phyloP scores from a whole-genome alignment of 2,329 filamentous ascomycete species.

The Monosporascus ibericus region DNA sequence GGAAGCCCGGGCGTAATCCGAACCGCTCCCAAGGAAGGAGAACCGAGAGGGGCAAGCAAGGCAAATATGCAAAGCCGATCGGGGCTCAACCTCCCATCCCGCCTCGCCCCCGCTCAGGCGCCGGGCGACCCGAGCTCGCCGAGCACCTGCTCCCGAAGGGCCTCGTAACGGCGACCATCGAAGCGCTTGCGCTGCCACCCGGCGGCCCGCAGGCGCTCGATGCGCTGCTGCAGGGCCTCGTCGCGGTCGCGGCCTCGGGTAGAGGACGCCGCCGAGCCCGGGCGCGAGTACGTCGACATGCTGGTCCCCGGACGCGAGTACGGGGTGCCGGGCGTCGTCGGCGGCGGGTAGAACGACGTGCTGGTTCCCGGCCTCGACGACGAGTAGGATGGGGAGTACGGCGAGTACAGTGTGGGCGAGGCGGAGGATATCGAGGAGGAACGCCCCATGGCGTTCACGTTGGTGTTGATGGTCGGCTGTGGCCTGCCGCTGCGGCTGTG shows the following conservation, averaged over 20 bases:
- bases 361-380: neutral
- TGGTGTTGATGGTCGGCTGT: too few relatives aligned
- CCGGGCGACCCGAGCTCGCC: constrained; percentile 35
- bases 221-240: constrained; percentile 37
- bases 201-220: constrained; percentile 46
- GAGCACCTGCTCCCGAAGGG: constrained; percentile 44
- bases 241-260: constrained; percentile 12
- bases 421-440: too few relatives aligned
- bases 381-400: neutral
- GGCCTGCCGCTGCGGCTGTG: too few relatives aligned
- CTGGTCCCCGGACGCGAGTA: neutral
- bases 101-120: too few relatives aligned
- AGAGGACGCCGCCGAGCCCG: constrained; percentile 9
- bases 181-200: constrained; percentile 54
- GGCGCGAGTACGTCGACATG: constrained; percentile 1
- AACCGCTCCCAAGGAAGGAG: neutral
- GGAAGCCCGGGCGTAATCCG: neutral
- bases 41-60: too few relatives aligned
- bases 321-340: constrained; percentile 1
- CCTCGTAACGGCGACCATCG: constrained; percentile 46
- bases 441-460: too few relatives aligned
- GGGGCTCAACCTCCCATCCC: too few relatives aligned
- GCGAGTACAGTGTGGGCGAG: neutral
- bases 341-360: neutral
- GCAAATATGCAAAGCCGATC: too few relatives aligned